A percentile compares a stretch with the other conserved stretches of the same genome.
Evolutionary conservation across 345 rosid species (phyloP).

Genomic region (Dimocarpus longan): DNA sequence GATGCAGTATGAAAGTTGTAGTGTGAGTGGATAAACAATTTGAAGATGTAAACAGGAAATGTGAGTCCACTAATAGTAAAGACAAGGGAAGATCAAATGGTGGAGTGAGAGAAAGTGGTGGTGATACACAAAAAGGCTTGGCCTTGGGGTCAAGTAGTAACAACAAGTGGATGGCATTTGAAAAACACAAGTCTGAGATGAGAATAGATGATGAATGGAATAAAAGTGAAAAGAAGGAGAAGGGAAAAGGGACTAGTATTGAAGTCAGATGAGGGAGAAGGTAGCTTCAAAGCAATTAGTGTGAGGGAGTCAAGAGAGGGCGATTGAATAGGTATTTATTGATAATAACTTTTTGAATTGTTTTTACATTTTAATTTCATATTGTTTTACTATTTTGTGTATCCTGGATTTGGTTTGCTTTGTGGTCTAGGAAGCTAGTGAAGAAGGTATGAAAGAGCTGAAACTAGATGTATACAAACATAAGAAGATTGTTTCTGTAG

Average conservation of each 20-base stretch:
- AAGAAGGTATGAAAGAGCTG: constrained; percentile 72
- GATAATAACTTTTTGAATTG: not conserved
- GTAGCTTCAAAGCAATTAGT: constrained; percentile 44
- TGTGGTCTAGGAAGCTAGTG: constrained; percentile 59
- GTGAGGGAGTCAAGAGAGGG: constrained; percentile 40
- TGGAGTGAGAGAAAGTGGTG: not conserved
- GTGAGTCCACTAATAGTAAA: not conserved
- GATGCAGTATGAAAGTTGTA: not conserved
- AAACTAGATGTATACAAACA: constrained; percentile 59
- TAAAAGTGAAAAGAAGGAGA: too few species aligned
- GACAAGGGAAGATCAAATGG: constrained; percentile 17
- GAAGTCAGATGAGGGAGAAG: constrained; percentile 48
- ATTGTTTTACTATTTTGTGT: constrained; percentile 10
- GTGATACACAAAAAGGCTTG: constrained; percentile 15
- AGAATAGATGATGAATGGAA: too few species aligned
- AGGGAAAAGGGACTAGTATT: constrained; percentile 66
- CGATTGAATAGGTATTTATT: constrained; percentile 52
- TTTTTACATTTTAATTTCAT: not conserved
- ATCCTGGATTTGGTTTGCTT: constrained; percentile 14
- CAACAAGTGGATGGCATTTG: constrained; percentile 80
- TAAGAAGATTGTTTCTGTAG: constrained; percentile 46
- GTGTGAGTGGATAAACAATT: not conserved
- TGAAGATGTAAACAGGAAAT: not conserved
- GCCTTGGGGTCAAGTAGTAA: not conserved
- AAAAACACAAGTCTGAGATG: not conserved